Conservation (phyloP, 1,139 yeast genomes). For the Debaryomyces udenii region DNA sequence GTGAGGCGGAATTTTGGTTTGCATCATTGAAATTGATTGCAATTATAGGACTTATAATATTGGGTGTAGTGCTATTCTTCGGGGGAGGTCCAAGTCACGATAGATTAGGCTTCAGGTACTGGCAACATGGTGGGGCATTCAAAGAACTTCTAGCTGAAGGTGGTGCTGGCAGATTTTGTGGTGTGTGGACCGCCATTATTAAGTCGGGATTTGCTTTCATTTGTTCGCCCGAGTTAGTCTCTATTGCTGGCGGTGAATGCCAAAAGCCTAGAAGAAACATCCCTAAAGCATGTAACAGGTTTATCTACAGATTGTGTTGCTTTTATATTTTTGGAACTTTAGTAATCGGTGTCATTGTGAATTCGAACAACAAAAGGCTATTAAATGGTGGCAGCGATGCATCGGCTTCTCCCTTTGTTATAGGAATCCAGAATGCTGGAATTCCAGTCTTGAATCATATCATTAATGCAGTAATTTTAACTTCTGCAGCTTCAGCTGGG, state of each 20-base stretch:
- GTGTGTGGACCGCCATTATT: slow-evolving; percentile 44
- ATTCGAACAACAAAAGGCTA: slow-evolving; percentile 34
- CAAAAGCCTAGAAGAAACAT: slow-evolving; percentile 47
- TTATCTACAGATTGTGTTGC: slow-evolving; percentile 49
- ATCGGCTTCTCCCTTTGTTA: slow-evolving; percentile 53
- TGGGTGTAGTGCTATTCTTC: slow-evolving; percentile 47
- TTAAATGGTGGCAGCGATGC: slow-evolving; percentile 42
- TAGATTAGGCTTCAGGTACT: slow-evolving; percentile 62
- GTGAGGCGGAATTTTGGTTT: slow-evolving; percentile 69
- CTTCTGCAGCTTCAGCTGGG: slow-evolving; percentile 72
- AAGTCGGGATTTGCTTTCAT: slow-evolving; percentile 46
- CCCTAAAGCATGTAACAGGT: slow-evolving; percentile 51
- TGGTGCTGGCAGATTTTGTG: slow-evolving; percentile 57
- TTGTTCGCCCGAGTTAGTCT: slow-evolving; percentile 44
- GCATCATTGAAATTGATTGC: slow-evolving; percentile 56
- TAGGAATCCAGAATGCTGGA: slow-evolving; percentile 60
- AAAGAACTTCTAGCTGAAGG: slow-evolving; percentile 48
- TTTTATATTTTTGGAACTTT: slow-evolving; percentile 52
- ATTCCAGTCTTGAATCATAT: slow-evolving; percentile 64
- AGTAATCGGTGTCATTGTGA: slow-evolving; percentile 50
- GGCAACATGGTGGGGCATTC: slow-evolving; percentile 65
- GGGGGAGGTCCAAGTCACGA: slow-evolving; percentile 61
- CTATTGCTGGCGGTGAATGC: slow-evolving; percentile 46
- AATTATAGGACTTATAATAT: slow-evolving; percentile 40
- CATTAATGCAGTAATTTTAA: slow-evolving; percentile 67